A percentile compares a stretch with the other conserved stretches of the same genome.
phyloP scores from a whole-genome alignment of 176 grass and related monocot species.

The Zizania latifolia region DNA sequence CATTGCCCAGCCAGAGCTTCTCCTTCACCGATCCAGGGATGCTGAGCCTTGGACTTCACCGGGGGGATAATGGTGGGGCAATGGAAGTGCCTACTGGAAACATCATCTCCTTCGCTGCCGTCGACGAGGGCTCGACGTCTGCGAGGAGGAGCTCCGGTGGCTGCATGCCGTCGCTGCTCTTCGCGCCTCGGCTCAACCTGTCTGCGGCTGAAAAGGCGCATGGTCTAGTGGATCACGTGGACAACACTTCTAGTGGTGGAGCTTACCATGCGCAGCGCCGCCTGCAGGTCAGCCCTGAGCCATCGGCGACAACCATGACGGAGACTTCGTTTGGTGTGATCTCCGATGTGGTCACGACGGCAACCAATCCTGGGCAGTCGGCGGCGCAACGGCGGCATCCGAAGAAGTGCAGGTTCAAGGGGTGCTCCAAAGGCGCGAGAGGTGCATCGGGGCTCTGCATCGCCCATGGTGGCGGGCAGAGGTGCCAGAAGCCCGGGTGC shows the following conservation, averaged over 20 bases:
- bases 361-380: neutral
- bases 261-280: neutral
- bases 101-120: constrained; percentile 33
- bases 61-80: neutral
- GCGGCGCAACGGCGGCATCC: constrained; percentile 35
- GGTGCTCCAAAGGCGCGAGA: constrained; percentile 64
- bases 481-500: constrained; percentile 74
- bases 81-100: constrained; percentile 4
- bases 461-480: constrained; percentile 62
- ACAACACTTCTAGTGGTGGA: neutral
- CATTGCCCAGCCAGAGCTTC: constrained; percentile 41
- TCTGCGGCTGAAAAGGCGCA: neutral
- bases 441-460: constrained; percentile 69
- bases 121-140: constrained; percentile 64
- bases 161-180: constrained; percentile 43
- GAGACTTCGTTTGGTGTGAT: constrained; percentile 38
- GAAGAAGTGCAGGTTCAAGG: constrained; percentile 75
- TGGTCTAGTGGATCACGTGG: neutral
- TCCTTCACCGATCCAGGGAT: constrained; percentile 35
- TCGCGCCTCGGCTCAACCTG: constrained; percentile 16
- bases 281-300: constrained; percentile 41
- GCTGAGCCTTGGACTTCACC: constrained; percentile 36
- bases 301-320: constrained; percentile 33
- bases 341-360: constrained; percentile 24
- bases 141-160: constrained; percentile 56